Base-by-base conservation (phyloP, 2,329 filamentous ascomycete genomes). In the Claviceps maximensis region DNA sequence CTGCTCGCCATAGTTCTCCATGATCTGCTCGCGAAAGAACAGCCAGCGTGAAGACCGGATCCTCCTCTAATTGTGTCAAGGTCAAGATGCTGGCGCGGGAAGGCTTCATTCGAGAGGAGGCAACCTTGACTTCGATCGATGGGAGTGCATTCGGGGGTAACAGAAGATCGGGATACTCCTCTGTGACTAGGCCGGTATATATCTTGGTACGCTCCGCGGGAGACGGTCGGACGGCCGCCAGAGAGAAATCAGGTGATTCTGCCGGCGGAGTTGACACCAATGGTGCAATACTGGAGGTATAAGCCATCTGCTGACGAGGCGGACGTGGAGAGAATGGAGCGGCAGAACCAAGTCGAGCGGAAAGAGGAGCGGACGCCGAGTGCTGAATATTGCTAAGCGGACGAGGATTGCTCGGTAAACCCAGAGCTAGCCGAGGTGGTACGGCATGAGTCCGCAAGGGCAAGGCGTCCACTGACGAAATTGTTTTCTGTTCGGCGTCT, bases 71-170 rank as follows among this genome's bases (percentile, higher is more conserved):
- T 56, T 87, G 84, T 50, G 82, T 91, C 12, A 89, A 74, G 2
- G 83, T 87, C 62, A 95, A 74, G 59, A 93, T 79, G 65, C 90
- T 96, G 40, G 89, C 83, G 57, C 91, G 78, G 0, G 91, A 95
- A 15, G 91, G 93, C 63, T 88, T 89, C 74, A 98, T 83, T n/a
- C 93, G 83, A 23, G 93, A 97, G 4, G 93, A 97, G 3, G 89
- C 88, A 4, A 96, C 91, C 65, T 80, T 87, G 48, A 96, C 83
- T 57, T 86, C 80, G 53, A 98, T 85, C 1, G 87, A 88, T 3
- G 88, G 86, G 8, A 98, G 74, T 6, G 90, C 89, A 65, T 95
- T 94, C 0, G 93, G 91, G 10, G 89, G 83, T 2, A 98, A 74
- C 23, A 97, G 71, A 8, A 97, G 76, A 57, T 88, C 86, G 1